phyloP scores from a whole-genome alignment of 1,284 basidiomycete species.

The Boletellus sp. region DNA sequence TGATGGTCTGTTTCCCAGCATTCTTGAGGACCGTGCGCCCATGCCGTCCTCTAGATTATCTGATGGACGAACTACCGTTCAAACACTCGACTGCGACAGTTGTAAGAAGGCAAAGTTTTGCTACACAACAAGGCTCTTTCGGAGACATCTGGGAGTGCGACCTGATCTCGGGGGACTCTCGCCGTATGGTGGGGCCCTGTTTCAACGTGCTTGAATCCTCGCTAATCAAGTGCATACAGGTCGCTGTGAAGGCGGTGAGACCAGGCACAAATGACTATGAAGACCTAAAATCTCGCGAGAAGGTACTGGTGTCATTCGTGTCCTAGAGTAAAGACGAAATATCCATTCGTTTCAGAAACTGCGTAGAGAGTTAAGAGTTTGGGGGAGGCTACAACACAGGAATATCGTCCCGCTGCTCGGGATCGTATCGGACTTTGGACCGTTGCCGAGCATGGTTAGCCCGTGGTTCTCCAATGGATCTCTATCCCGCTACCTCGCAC shows the following conservation, averaged over 20 bases:
- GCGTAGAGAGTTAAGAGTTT: slow-evolving; percentile 26
- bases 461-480: slow-evolving; percentile 31
- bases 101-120: slow-evolving; percentile 10
- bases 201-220: not conserved
- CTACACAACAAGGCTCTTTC: slow-evolving; percentile 14
- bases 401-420: slow-evolving; percentile 31
- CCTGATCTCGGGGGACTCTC: slow-evolving; percentile 6
- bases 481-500: slow-evolving; percentile 17
- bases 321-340: not conserved
- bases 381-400: slow-evolving; percentile 20
- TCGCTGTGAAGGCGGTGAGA: slow-evolving; percentile 27
- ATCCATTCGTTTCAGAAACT: slow-evolving; percentile 18
- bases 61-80: slow-evolving; percentile 12
- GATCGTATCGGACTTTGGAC: slow-evolving; percentile 20
- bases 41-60: slow-evolving; percentile 6
- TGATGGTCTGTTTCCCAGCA: slow-evolving; percentile 13
- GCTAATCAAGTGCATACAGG: slow-evolving; percentile 8
- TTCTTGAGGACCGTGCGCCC: not conserved
- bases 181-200: slow-evolving; percentile 7
- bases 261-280: not conserved
- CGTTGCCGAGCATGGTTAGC: slow-evolving; percentile 24
- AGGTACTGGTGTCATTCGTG: slow-evolving; percentile 9
- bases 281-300: slow-evolving; percentile 6
- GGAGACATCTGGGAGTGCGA: slow-evolving; percentile 30
- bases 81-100: slow-evolving; percentile 4